Evolutionary conservation across 805 yeast genomes (phyloP), one percentile per base, ranked within the genome.

Genomic region (Cephaloascus fragrans): DNA sequence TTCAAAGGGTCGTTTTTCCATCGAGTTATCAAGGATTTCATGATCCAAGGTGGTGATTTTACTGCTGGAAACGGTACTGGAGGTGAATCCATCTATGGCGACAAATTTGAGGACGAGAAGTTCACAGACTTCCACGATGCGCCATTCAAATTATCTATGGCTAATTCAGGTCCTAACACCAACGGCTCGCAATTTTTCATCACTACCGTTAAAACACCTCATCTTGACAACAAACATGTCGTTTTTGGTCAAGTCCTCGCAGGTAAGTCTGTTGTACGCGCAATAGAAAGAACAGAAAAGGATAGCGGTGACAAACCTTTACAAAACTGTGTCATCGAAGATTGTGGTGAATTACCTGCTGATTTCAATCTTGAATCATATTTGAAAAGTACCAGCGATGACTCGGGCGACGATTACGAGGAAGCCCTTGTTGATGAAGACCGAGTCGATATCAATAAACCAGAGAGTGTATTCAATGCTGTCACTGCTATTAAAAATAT

Each of bases 11-110:
- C 94, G n/a, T 61, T 70, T n/a, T 90, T 90, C 71, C 98, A 90
- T 63, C 75, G 98, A 45, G 85, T 93, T 29, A 93, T 90, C 59
- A 78, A 80, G 56, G 76, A 75, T 42, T 88, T 88, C 54, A 88
- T 88, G 97, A 74, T 85, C 50, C 97, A 88, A 65, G 96, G 96
- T 57, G 96, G 96, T 49, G 96, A 88, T 56, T 88, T 87, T 62
- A 80, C 86, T n/a, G 62, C 57, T 37, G 74, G 71, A 39, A 64
- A 78, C 48, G 88, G 88, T 31, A 80, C 88, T 10, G 93, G 93
- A 34, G 93, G 93, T 39, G 86, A 79, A 55, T 78, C 86, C 29
- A 83, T 83, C 45, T 83, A 83, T 52, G 93, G 93, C 19, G 89
- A 81, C 47, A 82, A 82, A 55, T 83, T 83, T 49, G 95, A 85